phyloP scores from a whole-genome alignment of 2,329 filamentous ascomycete species.

The Geosmithia flava region DNA sequence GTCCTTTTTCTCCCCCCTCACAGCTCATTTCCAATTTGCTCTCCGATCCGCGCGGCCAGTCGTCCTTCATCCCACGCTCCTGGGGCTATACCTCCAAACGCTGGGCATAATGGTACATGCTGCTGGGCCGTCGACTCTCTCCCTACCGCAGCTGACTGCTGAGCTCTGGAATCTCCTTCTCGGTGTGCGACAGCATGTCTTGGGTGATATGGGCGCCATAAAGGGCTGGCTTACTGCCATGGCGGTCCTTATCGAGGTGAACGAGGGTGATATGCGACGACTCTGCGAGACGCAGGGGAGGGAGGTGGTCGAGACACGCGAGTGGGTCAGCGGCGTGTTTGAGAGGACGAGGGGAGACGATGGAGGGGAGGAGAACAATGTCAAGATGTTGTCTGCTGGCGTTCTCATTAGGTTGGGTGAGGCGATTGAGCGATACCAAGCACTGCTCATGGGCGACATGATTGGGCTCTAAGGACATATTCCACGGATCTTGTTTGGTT shows the following conservation, averaged over 20 bases:
- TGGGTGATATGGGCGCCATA: slow-evolving; percentile 53
- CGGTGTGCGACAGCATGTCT: slow-evolving; percentile 44
- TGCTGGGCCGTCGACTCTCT: slow-evolving; percentile 64
- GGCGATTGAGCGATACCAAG: slow-evolving; percentile 70
- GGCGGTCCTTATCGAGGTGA: slow-evolving; percentile 71
- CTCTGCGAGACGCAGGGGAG: slow-evolving; percentile 64
- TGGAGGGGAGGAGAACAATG: slow-evolving; percentile 59
- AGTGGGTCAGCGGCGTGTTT: slow-evolving; percentile 75
- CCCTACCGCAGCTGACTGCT: slow-evolving; percentile 66
- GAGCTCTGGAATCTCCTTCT: slow-evolving; percentile 81
- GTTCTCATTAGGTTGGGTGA: slow-evolving; percentile 69
- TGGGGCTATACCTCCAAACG: slow-evolving; percentile 76
- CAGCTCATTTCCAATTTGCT: slow-evolving; percentile 64
- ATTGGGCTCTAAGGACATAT: slow-evolving; percentile 21
- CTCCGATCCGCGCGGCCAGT: slow-evolving; percentile 40
- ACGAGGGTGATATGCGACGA: slow-evolving; percentile 56
- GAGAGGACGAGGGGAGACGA: slow-evolving; percentile 36
- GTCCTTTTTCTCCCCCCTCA: slow-evolving; percentile 78
- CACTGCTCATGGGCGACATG: slow-evolving; percentile 61
- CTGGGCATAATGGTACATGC: slow-evolving; percentile 74
- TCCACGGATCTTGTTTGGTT: neutral
- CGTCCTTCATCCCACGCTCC: slow-evolving; percentile 61
- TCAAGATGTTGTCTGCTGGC: slow-evolving; percentile 67
- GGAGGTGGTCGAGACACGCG: slow-evolving; percentile 72
- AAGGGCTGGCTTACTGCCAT: slow-evolving; percentile 69